Conservation (phyloP, 2,329 filamentous ascomycete genomes). For the Pseudogymnoascus sp. region DNA sequence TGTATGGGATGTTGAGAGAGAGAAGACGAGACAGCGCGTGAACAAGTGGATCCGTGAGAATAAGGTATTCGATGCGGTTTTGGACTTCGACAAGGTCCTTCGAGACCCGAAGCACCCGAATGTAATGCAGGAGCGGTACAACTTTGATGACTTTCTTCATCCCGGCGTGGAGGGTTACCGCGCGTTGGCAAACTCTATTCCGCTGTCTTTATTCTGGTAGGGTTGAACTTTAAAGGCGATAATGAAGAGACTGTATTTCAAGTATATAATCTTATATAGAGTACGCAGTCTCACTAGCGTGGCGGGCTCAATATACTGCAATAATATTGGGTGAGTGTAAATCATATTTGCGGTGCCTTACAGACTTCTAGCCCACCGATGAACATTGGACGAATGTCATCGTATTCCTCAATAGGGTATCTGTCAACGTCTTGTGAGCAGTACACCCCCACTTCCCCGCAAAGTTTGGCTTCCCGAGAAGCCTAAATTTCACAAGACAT, state of each 20-base stretch:
- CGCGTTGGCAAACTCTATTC: conserved; percentile 46
- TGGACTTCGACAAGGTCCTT: conserved; percentile 52
- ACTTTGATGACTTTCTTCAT: conserved; percentile 55
- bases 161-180: conserved; percentile 47
- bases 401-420: neutral
- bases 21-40: conserved; percentile 44
- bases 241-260: neutral
- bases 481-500: neutral
- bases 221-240: neutral
- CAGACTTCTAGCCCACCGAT: neutral
- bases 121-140: conserved; percentile 37
- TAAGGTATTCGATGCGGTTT: conserved; percentile 49
- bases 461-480: neutral
- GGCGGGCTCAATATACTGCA: neutral
- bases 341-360: neutral
- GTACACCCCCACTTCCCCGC: too few species aligned
- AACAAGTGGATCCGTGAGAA: conserved; percentile 50
- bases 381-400: neutral
- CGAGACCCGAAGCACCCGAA: conserved; percentile 40
- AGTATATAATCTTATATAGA: neutral
- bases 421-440: too few species aligned
- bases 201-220: conserved; percentile 39
- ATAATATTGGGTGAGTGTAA: neutral
- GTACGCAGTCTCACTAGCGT: too few species aligned
- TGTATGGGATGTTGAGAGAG: conserved; percentile 44